A percentile compares a stretch with the other conserved stretches of the same genome.
Evolutionary conservation across 2,329 filamentous ascomycete species (phyloP).

Genomic region (Aspergillus luchuensis): DNA sequence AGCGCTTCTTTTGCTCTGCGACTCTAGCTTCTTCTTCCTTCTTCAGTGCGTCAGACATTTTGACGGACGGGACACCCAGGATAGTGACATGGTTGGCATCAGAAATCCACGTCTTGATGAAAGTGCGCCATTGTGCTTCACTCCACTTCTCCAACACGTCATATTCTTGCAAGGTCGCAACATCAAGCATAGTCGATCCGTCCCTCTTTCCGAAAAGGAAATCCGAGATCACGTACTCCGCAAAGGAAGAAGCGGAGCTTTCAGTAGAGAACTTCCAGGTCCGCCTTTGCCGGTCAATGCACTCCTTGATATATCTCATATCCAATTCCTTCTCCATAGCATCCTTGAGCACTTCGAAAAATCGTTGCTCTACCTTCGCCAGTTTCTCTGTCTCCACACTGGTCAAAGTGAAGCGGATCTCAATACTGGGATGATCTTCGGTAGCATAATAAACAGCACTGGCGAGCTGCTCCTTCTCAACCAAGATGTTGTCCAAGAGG

Average conservation of each 20-base stretch:
- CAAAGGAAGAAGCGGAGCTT: constrained; percentile 76
- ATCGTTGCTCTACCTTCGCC: constrained; percentile 76
- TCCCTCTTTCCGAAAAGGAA: constrained; percentile 87
- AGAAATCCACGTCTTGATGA: constrained; percentile 79
- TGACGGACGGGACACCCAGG: constrained; percentile 80
- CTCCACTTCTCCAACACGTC: constrained; percentile 76
- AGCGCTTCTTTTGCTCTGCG: constrained; percentile 72
- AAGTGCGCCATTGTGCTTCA: constrained; percentile 79
- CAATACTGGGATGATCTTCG: constrained; percentile 75
- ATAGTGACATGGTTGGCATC: constrained; percentile 87
- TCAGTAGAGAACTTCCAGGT: constrained; percentile 84
- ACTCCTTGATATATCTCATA: constrained; percentile 87
- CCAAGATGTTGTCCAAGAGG: constrained; percentile 84
- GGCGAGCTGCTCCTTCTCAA: constrained; percentile 89
- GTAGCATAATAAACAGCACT: constrained; percentile 80
- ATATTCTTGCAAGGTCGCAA: constrained; percentile 57
- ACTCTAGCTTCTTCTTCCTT: constrained; percentile 76
- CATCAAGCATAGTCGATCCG: constrained; percentile 70
- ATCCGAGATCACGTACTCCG: constrained; percentile 83
- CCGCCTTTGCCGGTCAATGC: constrained; percentile 76
- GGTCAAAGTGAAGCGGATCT: constrained; percentile 83
- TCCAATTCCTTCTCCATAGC: constrained; percentile 77
- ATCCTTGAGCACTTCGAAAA: constrained; percentile 80
- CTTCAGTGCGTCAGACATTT: constrained; percentile 79
- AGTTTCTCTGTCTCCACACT: constrained; percentile 87